Evolutionary conservation across 371 early-diverging fungal genomes (phyloP).

Genomic region (Rhizopus sp.): DNA sequence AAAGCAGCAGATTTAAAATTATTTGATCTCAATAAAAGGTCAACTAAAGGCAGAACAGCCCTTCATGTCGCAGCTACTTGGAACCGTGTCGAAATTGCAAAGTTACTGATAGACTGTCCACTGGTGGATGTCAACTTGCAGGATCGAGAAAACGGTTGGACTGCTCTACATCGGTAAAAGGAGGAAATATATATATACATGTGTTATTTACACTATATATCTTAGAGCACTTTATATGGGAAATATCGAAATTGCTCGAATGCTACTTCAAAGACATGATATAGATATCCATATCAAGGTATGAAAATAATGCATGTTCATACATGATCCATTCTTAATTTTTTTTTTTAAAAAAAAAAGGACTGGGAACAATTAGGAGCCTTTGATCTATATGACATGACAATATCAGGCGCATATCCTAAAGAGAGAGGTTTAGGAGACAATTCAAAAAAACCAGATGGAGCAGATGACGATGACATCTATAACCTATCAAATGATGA

Average conservation of each 20-base stretch:
- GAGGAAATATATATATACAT: too few species aligned
- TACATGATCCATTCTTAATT: neutral
- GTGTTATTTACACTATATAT: neutral
- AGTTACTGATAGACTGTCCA: conserved; percentile 46
- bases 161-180: conserved; percentile 65
- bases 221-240: conserved; percentile 66
- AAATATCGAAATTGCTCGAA: conserved; percentile 58
- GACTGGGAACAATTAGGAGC: conserved; percentile 39
- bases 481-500: neutral
- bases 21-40: conserved; percentile 49
- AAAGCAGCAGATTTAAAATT: conserved; percentile 23
- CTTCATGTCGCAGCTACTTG: conserved; percentile 52
- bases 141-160: conserved; percentile 75
- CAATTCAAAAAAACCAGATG: conserved; percentile 1
- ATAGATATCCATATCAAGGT: conserved; percentile 57
- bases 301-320: conserved; percentile 2
- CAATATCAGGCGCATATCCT: conserved; percentile 17
- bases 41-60: conserved; percentile 46
- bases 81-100: conserved; percentile 46
- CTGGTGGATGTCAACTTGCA: conserved; percentile 61
- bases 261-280: conserved; percentile 54
- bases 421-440: conserved; percentile 1
- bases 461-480: conserved; percentile 1
- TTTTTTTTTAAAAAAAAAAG: conserved; percentile 9
- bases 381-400: conserved; percentile 31